Evolutionary conservation across 2,329 filamentous ascomycete species (phyloP), one percentile per base, ranked within the genome.

Genomic region (Ascocoryne sarcoides): DNA sequence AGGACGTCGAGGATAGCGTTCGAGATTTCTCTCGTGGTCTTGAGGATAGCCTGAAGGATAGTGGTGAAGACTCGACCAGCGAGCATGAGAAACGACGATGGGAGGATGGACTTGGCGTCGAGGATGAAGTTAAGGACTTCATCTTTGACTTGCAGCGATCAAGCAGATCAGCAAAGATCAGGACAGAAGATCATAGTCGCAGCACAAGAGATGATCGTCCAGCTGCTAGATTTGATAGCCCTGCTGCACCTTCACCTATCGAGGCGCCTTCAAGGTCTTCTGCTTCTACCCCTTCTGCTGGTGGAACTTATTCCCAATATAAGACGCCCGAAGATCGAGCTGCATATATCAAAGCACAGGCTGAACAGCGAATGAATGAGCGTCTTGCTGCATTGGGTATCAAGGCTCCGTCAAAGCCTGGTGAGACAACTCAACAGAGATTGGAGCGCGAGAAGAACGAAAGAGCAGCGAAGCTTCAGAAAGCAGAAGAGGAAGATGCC

Each of bases 41-140:
- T 36, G 89, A 96, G 59, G 83, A 92, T 52, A 88, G 70, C 55
- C 75, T 98, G 18, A 92, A 92, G 59, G 86, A 94, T 42, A 84
- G 82, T 31, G 75, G 71, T 31, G 76, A 83, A 46, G 84, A 81
- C 53, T 81, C 79, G 29, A 77, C 80, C 3, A 85, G 80, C 47
- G 87, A 95, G 62, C 89, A 95, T 59, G 92, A 98, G 67, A 81
- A 78, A 55, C 79, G 92, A 46, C 78, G 92, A 46, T 98, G 92
- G 92, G 88, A 98, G 54, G 92, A 98, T 63, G 92, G 79, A 8
- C 72, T 98, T 28, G 92, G 92, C 19, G 92, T 98, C 19, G 92
- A 98, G 59, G 90, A 98, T 56, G 88, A 95, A 56, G 84, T 96
- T 46, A 86, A 88, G 56, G 92, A 98, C 58, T 96, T 98, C 62